Conservation (phyloP, 192 early-diverging fungal genomes). For the Cladochytrium replicatum region DNA sequence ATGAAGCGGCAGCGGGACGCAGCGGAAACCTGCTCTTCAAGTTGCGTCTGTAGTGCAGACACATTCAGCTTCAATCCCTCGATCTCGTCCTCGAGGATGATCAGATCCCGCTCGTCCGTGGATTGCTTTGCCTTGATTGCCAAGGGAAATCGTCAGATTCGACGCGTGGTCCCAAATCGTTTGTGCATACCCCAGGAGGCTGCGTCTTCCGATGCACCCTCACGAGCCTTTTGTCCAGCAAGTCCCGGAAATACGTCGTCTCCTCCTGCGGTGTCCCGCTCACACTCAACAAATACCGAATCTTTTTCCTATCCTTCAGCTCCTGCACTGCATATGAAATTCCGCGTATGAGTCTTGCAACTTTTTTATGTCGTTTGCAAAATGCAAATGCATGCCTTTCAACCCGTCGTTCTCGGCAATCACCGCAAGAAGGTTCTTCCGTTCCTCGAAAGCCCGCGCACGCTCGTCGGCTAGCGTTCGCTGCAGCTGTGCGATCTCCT, state of each 20-base stretch:
- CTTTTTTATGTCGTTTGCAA: background rate
- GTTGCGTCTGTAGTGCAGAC: conserved; percentile 33
- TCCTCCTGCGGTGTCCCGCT: conserved; percentile 24
- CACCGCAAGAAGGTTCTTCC: conserved; percentile 27
- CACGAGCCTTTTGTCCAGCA: conserved; percentile 31
- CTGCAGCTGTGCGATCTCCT: conserved; percentile 40
- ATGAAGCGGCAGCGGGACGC: background rate
- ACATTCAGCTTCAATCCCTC: conserved; percentile 33
- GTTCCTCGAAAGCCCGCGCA: conserved; percentile 39
- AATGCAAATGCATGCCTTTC: conserved; percentile 24
- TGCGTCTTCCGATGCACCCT: conserved; percentile 8
- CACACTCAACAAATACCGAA: conserved; percentile 39
- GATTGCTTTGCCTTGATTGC: background rate
- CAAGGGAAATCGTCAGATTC: conserved; percentile 1
- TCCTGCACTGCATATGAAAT: conserved; percentile 38
- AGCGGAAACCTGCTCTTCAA: conserved; percentile 36
- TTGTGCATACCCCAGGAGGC: background rate
- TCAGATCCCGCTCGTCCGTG: conserved; percentile 20
- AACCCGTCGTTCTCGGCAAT: conserved; percentile 45
- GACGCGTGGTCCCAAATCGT: background rate
- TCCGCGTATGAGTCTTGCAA: conserved; percentile 2
- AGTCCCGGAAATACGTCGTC: conserved; percentile 40
- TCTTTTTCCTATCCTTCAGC: conserved; percentile 51
- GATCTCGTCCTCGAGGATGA: conserved; percentile 36
- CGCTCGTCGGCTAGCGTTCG: conserved; percentile 34